phyloP scores from a whole-genome alignment of 768 basidiomycete species.

The Pholiota molesta region DNA sequence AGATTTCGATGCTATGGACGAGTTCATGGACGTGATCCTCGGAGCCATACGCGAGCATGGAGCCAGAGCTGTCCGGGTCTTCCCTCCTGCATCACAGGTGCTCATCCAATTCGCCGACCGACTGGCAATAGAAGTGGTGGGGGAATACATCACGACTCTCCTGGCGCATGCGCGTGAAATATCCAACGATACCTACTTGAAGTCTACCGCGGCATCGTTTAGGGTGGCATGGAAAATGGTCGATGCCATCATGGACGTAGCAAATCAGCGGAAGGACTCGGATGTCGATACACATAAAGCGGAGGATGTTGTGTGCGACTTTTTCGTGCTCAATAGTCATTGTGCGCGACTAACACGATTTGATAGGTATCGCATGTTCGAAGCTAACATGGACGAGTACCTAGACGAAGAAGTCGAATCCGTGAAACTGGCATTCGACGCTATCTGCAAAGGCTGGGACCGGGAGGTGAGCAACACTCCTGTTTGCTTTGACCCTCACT shows the following conservation, averaged over 20 bases:
- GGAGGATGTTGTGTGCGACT: slow-evolving; percentile 82
- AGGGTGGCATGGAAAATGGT: slow-evolving; percentile 87
- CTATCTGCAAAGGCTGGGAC: slow-evolving; percentile 83
- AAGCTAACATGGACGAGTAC: slow-evolving; percentile 96
- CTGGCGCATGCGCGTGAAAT: slow-evolving; percentile 79
- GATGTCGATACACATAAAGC: slow-evolving; percentile 53
- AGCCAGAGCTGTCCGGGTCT: slow-evolving; percentile 79
- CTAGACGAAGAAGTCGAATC: slow-evolving; percentile 91
- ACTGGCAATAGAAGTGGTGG: slow-evolving; percentile 84
- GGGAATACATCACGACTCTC: slow-evolving; percentile 83
- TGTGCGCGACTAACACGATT: background rate
- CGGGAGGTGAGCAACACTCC: slow-evolving; percentile 50
- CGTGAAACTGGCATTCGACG: slow-evolving; percentile 73
- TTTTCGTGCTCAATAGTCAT: background rate
- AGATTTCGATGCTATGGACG: slow-evolving; percentile 93
- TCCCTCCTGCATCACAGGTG: slow-evolving; percentile 80
- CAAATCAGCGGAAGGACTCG: slow-evolving; percentile 39
- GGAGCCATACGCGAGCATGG: slow-evolving; percentile 74
- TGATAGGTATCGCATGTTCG: slow-evolving; percentile 89
- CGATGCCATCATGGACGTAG: slow-evolving; percentile 69
- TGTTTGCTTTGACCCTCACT: background rate
- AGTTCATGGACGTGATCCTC: slow-evolving; percentile 76
- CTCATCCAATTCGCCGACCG: slow-evolving; percentile 83
- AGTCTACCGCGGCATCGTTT: slow-evolving; percentile 89
- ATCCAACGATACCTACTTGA: slow-evolving; percentile 70